Evolutionary conservation across 2,329 filamentous ascomycete species (phyloP).

Genomic region (Rhynchosporium agropyri): DNA sequence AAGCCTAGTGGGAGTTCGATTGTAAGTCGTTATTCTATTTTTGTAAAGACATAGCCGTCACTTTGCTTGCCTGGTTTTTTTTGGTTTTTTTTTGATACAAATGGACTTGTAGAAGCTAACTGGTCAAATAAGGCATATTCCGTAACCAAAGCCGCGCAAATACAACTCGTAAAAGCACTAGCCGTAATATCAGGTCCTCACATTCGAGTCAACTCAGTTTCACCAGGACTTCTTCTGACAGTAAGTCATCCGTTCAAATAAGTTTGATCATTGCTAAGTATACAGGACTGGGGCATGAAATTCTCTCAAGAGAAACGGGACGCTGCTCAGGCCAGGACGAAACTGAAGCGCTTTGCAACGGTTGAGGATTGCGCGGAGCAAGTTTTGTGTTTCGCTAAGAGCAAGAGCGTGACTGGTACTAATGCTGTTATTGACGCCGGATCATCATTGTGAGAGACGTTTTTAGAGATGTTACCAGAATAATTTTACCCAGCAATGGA

Average conservation of each 20-base stretch:
- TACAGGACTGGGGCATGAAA: conserved; percentile 35
- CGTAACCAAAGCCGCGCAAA: conserved; percentile 78
- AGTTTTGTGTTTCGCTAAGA: conserved; percentile 53
- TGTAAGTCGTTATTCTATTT: conserved; percentile 40
- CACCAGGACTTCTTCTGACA: conserved; percentile 48
- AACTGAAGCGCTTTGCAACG: conserved; percentile 32
- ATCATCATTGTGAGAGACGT: conserved; percentile 31
- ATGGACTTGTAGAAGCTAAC: neutral
- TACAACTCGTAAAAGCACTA: conserved; percentile 59
- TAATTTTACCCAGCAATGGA: neutral
- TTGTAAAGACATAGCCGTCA: no score
- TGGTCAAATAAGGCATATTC: conserved; percentile 60
- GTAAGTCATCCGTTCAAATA: neutral
- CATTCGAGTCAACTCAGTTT: conserved; percentile 62
- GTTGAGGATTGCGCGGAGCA: conserved; percentile 55
- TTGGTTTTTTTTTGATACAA: no score
- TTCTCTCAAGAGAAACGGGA: conserved; percentile 33
- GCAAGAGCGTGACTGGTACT: conserved; percentile 53
- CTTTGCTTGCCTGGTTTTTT: no score
- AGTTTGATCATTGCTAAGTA: conserved; percentile 4
- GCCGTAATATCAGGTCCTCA: conserved; percentile 54
- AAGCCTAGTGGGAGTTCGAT: conserved; percentile 64
- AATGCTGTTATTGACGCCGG: conserved; percentile 56
- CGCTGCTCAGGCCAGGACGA: conserved; percentile 27
- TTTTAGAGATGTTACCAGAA: neutral